These are phyloP conservation scores for Lasiodiplodia sp. DNA, from an alignment of 2,329 filamentous ascomycete genomes.

Conservation along the genomic window DNA sequence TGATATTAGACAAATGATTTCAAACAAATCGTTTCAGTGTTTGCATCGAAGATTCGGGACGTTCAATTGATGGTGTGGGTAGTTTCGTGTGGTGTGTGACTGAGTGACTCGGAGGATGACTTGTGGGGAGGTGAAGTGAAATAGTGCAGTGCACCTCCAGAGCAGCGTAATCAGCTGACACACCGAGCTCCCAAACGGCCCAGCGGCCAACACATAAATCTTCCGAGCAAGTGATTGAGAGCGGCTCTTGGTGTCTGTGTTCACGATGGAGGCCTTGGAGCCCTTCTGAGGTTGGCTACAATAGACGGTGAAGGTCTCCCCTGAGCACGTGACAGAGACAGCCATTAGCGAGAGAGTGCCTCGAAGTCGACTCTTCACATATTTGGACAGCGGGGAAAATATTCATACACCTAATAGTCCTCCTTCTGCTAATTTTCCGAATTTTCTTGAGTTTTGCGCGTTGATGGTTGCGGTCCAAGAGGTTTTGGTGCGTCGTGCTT, in stretches of 20 bases:
- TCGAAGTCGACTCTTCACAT: not conserved
- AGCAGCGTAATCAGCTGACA: slow-evolving; percentile 5
- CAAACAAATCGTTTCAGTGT: not conserved
- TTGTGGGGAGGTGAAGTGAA: not conserved
- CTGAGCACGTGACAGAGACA: not conserved
- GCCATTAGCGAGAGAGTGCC: not conserved
- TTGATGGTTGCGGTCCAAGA: not conserved
- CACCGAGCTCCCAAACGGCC: not conserved
- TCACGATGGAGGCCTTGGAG: not conserved
- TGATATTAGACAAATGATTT: not conserved
- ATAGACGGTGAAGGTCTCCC: not conserved
- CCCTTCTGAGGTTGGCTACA: not conserved
- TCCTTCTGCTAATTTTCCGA: not conserved
- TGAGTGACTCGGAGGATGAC: not conserved
- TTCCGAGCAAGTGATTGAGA: not conserved
- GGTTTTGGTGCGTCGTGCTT: not conserved
- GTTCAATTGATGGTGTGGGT: not conserved
- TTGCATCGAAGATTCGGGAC: not conserved
- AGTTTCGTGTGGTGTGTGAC: not conserved
- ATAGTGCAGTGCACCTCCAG: not conserved
- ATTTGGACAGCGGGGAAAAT: not conserved
- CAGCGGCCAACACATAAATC: not conserved
- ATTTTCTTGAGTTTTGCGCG: not conserved
- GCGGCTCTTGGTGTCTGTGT: not conserved
- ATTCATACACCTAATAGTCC: not conserved